Evolutionary conservation across 1,139 yeast species (phyloP).

Genomic region (Suhomyces anneliseae): DNA sequence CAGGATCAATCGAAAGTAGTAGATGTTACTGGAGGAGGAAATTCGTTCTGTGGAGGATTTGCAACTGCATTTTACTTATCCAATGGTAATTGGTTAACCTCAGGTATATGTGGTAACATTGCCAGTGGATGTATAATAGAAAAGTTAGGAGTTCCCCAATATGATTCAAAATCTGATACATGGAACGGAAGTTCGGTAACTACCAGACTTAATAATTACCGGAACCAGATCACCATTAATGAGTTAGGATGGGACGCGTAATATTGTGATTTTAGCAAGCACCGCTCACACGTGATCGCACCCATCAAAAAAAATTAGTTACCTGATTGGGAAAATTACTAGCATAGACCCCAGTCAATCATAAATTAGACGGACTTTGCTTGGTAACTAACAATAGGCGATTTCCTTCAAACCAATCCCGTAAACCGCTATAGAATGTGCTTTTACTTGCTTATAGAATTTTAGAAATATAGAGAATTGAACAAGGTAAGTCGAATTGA

Average conservation of each 20-base stretch:
- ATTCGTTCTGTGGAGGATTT: constrained; percentile 82
- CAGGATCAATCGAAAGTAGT: constrained; percentile 49
- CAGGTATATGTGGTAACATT: constrained; percentile 68
- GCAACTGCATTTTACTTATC: constrained; percentile 57
- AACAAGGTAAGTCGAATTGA: too few species aligned
- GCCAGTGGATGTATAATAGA: constrained; percentile 83
- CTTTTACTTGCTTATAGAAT: too few species aligned
- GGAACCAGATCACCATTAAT: not conserved
- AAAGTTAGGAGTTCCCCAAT: constrained; percentile 68
- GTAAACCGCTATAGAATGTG: too few species aligned
- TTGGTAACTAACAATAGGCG: not conserved
- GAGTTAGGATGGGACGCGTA: not conserved
- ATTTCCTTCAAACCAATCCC: too few species aligned
- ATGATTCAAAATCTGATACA: constrained; percentile 16
- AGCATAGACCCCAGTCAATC: constrained; percentile 1
- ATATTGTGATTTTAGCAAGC: not conserved
- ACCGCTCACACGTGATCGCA: not conserved
- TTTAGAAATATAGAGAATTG: too few species aligned
- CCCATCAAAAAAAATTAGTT: not conserved
- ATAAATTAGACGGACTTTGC: not conserved
- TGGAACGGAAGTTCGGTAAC: constrained; percentile 57
- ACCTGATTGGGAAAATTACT: constrained; percentile 8
- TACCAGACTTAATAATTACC: constrained; percentile 25
- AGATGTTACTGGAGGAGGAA: constrained; percentile 96
- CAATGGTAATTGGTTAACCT: constrained; percentile 49